Evolutionary conservation across 2,329 filamentous ascomycete species (phyloP).

Genomic region (Didymella arachidicola): DNA sequence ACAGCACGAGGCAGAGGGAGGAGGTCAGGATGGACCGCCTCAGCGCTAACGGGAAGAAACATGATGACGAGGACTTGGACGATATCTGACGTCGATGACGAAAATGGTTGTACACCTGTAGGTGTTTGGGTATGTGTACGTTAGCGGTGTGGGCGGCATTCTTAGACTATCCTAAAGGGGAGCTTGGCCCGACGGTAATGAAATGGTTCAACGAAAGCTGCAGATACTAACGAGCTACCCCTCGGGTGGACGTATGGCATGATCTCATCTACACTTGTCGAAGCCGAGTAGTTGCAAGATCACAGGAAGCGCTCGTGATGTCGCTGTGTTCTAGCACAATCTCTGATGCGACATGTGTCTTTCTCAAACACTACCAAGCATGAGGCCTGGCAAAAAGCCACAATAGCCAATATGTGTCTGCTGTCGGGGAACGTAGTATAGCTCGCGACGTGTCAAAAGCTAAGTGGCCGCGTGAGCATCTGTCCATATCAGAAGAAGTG

Average conservation of each 20-base stretch:
- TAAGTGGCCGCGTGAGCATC: neutral
- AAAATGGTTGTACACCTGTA: neutral
- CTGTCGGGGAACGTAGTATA: neutral
- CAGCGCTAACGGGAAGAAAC: slow-evolving; percentile 55
- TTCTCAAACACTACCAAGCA: no score
- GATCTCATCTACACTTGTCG: no score
- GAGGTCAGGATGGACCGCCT: slow-evolving; percentile 51
- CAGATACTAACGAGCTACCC: no score
- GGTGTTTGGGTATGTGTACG: slow-evolving; percentile 15
- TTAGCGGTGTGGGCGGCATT: slow-evolving; percentile 7
- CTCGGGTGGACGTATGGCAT: no score
- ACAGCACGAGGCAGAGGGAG: slow-evolving; percentile 24
- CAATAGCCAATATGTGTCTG: no score
- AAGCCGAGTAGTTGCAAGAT: no score
- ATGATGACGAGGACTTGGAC: slow-evolving; percentile 41
- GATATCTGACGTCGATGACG: slow-evolving; percentile 41
- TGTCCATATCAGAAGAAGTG: neutral
- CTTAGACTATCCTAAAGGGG: slow-evolving; percentile 14
- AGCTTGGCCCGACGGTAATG: neutral
- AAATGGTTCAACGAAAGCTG: neutral
- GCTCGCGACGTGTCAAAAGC: neutral
- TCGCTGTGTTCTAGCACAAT: no score
- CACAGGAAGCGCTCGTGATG: no score
- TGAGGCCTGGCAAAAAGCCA: no score
- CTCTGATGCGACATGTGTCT: no score